These are phyloP conservation scores for Acorus gramineus DNA, from an alignment of 106 monocot species.

Conservation along the genomic window DNA sequence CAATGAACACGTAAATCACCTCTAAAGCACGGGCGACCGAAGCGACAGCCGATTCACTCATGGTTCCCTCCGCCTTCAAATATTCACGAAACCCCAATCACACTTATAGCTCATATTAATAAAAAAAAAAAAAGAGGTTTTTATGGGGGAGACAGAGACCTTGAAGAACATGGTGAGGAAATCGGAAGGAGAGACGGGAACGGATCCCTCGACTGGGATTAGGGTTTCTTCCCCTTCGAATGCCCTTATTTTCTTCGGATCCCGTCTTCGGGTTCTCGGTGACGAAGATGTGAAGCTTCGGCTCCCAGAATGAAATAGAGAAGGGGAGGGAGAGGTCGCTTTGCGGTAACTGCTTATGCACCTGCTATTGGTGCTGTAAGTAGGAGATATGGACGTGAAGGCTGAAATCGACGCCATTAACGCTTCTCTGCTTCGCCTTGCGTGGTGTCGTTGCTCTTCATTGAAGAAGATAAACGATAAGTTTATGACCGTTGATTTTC, in stretches of 20 bases:
- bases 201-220: slow-evolving; percentile 16
- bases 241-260: not conserved
- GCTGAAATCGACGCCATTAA: too few relatives aligned
- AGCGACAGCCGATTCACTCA: slow-evolving; percentile 46
- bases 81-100: slow-evolving; percentile 7
- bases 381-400: too few relatives aligned
- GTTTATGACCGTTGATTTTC: too few relatives aligned
- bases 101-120: slow-evolving; percentile 4
- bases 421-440: too few relatives aligned
- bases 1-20: slow-evolving; percentile 21
- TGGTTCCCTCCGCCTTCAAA: slow-evolving; percentile 70
- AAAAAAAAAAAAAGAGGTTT: slow-evolving; percentile 1
- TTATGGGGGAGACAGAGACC: slow-evolving; percentile 15
- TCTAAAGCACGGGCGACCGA: slow-evolving; percentile 40
- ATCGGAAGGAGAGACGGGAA: slow-evolving; percentile 83
- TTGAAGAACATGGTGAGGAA: slow-evolving; percentile 85
- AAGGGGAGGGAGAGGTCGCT: not conserved
- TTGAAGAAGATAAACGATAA: too few relatives aligned
- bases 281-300: not conserved
- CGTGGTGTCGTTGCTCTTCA: too few relatives aligned
- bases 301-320: not conserved
- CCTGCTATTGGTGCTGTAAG: too few relatives aligned
- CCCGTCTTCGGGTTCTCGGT: not conserved
- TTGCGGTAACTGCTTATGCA: too few relatives aligned
- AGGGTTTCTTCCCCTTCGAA: slow-evolving; percentile 11